These are phyloP conservation scores for Onygenales sp. DNA, from an alignment of 2,329 filamentous ascomycete genomes.

Conservation along the genomic window DNA sequence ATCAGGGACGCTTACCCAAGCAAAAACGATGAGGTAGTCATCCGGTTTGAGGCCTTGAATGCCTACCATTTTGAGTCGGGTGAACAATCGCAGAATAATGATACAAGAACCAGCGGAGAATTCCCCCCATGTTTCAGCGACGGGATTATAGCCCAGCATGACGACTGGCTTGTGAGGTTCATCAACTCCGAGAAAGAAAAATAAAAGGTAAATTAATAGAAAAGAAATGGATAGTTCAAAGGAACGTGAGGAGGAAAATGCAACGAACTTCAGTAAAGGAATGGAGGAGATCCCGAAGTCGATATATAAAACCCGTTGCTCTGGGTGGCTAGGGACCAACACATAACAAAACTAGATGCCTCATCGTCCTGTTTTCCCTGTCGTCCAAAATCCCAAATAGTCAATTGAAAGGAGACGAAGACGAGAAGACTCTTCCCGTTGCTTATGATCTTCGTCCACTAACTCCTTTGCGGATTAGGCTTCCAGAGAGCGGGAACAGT, in stretches of 20 bases:
- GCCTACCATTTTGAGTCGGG: constrained; percentile 25
- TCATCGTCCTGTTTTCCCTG: background rate
- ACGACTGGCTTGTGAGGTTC: background rate
- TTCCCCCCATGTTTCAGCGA: constrained; percentile 29
- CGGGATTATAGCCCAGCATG: background rate
- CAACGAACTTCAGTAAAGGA: background rate
- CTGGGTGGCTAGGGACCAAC: background rate
- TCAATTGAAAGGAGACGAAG: background rate
- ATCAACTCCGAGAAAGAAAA: background rate
- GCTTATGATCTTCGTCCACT: background rate
- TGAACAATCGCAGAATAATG: constrained; percentile 24
- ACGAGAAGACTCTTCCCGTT: background rate
- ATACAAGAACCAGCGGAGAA: constrained; percentile 23
- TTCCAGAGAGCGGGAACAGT: background rate
- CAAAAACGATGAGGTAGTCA: constrained; percentile 25
- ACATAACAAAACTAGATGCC: background rate
- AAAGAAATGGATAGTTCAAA: background rate
- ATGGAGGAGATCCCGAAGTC: background rate
- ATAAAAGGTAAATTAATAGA: background rate
- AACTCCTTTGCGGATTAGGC: background rate
- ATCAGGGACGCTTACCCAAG: constrained; percentile 15
- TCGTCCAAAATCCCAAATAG: background rate
- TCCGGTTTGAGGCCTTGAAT: constrained; percentile 23
- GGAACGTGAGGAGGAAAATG: background rate
- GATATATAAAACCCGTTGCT: background rate